Base-by-base conservation (phyloP, 192 early-diverging fungal species). In the Coemansia sp. region DNA sequence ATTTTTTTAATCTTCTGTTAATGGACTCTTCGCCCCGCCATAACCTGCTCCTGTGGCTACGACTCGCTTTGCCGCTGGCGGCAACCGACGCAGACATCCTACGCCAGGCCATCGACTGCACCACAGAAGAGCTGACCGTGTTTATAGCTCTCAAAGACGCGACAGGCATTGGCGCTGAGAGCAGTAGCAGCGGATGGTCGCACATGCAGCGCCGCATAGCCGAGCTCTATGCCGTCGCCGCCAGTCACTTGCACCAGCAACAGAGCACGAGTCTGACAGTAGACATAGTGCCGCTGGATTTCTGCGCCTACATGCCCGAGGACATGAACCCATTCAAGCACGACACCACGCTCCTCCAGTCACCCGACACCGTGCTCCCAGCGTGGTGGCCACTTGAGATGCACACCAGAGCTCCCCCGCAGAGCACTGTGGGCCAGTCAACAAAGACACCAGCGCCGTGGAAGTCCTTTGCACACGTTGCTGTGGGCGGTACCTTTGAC, bases 401-500 rank as follows among this genome's bases (percentile, higher is more conserved):
- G 69, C 57, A 31, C 20, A 13, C 51, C 16, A n/a, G 36, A 18
- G 40, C n/a, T 13, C 24, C 40, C 6, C 34, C 48, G 4, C 31
- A 31, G 31, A 1, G 31, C 11, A 7, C 14, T 3, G 51, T 28
- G 3, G 13, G 14, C 3, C 51, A 39, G 46, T 40, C 60, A 7
- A 66, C 73, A 0, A 66, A 69, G 34, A 43, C 50, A 13, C 24
- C 55, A 5, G 43, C 62, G 7, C 78, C 73, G 1, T 81, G 78
- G 78, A 53, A 40, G 18, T 62, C 73, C 13, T 73, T 61, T 34
- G 50, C 73, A 18, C 78, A 81, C 21, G 78, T 81, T 5, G 78
- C 78, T 0, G 66, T 96, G 7, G 97, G 97, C 23, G 97, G 97
- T 14, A 97, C 97, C 18, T 99, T 99, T 84, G 97, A 99, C 77